Conservation (phyloP, 192 early-diverging fungal species). For the Chytriomyces confervae region DNA sequence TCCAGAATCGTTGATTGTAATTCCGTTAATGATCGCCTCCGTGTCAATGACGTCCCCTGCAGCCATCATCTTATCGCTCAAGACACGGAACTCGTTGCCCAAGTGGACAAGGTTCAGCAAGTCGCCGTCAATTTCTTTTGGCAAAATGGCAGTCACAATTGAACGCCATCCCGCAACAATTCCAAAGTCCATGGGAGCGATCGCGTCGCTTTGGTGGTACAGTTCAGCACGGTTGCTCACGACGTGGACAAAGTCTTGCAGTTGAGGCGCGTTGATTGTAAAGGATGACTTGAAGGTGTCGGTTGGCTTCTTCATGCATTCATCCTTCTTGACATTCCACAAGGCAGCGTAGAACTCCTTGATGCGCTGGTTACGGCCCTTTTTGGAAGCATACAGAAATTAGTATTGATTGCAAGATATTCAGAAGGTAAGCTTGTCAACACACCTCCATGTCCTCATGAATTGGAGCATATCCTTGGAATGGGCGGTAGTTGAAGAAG, state of each 20-base stretch:
- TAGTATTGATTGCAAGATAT: constrained; percentile 3
- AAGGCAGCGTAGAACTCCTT: constrained; percentile 85
- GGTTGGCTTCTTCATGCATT: constrained; percentile 61
- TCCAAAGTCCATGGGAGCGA: constrained; percentile 91
- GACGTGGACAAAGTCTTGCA: constrained; percentile 77
- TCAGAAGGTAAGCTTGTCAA: constrained; percentile 1
- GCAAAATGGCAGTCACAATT: constrained; percentile 90
- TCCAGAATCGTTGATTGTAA: constrained; percentile 87
- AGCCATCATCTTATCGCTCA: constrained; percentile 75
- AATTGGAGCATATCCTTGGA: constrained; percentile 79
- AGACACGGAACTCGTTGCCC: constrained; percentile 89
- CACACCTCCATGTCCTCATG: constrained; percentile 80
- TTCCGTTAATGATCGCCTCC: constrained; percentile 80
- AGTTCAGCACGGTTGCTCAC: constrained; percentile 74
- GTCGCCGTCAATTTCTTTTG: constrained; percentile 92
- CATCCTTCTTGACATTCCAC: constrained; percentile 69
- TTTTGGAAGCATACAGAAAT: constrained; percentile 20
- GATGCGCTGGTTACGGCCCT: constrained; percentile 80
- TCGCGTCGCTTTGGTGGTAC: constrained; percentile 37
- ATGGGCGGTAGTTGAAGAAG: constrained; percentile 80
- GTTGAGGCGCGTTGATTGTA: constrained; percentile 63
- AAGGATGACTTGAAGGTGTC: constrained; percentile 71
- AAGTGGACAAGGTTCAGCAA: constrained; percentile 91
- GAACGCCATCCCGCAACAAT: constrained; percentile 92
- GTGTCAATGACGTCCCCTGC: constrained; percentile 86